Evolutionary conservation across 352 stramenopile genomes (phyloP).

Genomic region (Phytophthora brassicae): DNA sequence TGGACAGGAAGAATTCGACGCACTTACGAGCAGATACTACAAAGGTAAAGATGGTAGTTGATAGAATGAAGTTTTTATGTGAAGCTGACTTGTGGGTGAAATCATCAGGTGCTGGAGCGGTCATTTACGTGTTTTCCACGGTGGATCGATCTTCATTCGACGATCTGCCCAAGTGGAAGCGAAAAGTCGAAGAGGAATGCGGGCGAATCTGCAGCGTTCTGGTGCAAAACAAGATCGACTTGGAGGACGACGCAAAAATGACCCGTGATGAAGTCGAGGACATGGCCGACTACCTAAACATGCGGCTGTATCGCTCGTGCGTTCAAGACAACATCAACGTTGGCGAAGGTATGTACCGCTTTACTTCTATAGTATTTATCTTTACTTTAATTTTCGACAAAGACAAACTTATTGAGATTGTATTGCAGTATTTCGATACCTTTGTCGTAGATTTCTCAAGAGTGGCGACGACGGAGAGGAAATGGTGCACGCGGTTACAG

Average conservation of each 20-base stretch:
- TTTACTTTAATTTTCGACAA: neutral
- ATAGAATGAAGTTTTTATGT: neutral
- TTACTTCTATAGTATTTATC: too few species aligned
- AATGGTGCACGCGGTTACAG: slow-evolving; percentile 40
- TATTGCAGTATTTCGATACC: slow-evolving; percentile 54
- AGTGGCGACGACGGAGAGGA: slow-evolving; percentile 38
- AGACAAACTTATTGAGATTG: neutral
- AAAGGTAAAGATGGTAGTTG: slow-evolving; percentile 39
- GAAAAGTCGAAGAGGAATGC: slow-evolving; percentile 72
- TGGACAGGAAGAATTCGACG: slow-evolving; percentile 80
- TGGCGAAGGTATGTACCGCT: slow-evolving; percentile 44
- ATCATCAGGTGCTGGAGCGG: slow-evolving; percentile 46
- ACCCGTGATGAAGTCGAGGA: slow-evolving; percentile 58
- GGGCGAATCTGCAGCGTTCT: slow-evolving; percentile 65
- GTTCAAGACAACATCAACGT: slow-evolving; percentile 80
- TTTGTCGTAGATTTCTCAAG: slow-evolving; percentile 57
- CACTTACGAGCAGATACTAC: slow-evolving; percentile 82
- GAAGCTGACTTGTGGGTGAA: too few species aligned
- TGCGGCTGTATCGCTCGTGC: slow-evolving; percentile 61
- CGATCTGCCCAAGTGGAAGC: slow-evolving; percentile 67
- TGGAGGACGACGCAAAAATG: slow-evolving; percentile 65
- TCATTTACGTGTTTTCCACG: slow-evolving; percentile 80
- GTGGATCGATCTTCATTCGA: slow-evolving; percentile 74
- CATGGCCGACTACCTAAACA: slow-evolving; percentile 60
- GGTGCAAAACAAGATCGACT: slow-evolving; percentile 79